phyloP scores from a whole-genome alignment of 352 stramenopile genomes.

The Globisporangium parvum region DNA sequence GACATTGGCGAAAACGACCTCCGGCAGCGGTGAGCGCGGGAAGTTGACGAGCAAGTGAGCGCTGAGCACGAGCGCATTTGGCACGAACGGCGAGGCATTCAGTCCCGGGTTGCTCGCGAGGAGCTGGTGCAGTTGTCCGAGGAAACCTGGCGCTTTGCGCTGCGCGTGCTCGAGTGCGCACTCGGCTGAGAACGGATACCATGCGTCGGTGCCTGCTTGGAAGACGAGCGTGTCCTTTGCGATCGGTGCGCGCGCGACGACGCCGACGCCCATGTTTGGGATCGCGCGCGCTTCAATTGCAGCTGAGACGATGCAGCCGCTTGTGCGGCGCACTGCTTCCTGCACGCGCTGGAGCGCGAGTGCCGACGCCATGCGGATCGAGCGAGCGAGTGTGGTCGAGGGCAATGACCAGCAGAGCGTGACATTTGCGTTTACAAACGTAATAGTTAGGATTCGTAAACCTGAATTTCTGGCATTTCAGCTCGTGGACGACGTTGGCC shows the following conservation, averaged over 20 bases:
- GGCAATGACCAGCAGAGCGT: background rate
- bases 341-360: conserved; percentile 38
- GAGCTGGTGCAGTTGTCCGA: conserved; percentile 48
- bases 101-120: conserved; percentile 27
- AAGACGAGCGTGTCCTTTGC: conserved; percentile 60
- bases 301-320: conserved; percentile 43
- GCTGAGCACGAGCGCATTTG: conserved; percentile 57
- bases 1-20: conserved; percentile 16
- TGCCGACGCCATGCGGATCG: background rate
- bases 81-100: conserved; percentile 36
- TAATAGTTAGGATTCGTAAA: background rate
- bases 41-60: conserved; percentile 67
- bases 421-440: background rate
- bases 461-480: background rate
- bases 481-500: too few species aligned
- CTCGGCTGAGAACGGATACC: conserved; percentile 75
- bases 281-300: conserved; percentile 42
- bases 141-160: conserved; percentile 55
- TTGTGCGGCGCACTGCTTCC: conserved; percentile 43
- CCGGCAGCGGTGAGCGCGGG: conserved; percentile 20
- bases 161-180: conserved; percentile 51
- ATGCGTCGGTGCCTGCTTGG: conserved; percentile 43
- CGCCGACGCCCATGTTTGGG: conserved; percentile 55
- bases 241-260: conserved; percentile 50
- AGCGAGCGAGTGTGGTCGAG: conserved; percentile 4